Conservation (phyloP, 2,329 filamentous ascomycete genomes). For the Nigrospora oryzae region DNA sequence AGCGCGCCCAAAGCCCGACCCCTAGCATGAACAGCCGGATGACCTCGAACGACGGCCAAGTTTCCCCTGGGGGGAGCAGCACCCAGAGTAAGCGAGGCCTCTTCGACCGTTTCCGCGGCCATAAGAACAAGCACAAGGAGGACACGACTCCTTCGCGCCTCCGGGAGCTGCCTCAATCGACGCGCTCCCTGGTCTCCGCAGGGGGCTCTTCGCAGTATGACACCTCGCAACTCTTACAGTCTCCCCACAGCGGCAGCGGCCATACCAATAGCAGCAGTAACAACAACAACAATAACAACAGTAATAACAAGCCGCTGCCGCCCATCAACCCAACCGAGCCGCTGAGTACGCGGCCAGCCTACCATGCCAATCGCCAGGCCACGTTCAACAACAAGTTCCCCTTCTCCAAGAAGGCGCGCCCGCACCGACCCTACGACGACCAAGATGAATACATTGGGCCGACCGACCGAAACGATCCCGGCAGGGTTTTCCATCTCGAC, state of each 20-base stretch:
- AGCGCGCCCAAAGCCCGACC: conserved; percentile 72
- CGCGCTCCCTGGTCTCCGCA: conserved; percentile 38
- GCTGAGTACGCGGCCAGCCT: not conserved
- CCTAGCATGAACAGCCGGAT: conserved; percentile 61
- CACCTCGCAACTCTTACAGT: conserved; percentile 28
- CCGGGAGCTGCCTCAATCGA: conserved; percentile 41
- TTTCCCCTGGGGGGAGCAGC: conserved; percentile 42
- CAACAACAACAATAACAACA: conserved; percentile 8
- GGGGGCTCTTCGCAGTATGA: conserved; percentile 39
- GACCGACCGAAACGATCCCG: conserved; percentile 49
- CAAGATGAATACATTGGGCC: conserved; percentile 51
- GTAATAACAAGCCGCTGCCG: conserved; percentile 9
- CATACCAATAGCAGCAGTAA: not conserved
- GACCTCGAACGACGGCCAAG: conserved; percentile 43
- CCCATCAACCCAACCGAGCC: not conserved
- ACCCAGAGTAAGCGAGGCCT: conserved; percentile 40
- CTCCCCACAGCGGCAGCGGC: conserved; percentile 18
- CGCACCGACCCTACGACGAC: conserved; percentile 38
- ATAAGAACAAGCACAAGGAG: conserved; percentile 50
- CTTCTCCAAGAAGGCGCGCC: conserved; percentile 48
- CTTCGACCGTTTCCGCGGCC: conserved; percentile 39
- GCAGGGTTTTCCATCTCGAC: conserved; percentile 68
- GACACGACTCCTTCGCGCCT: conserved; percentile 33
- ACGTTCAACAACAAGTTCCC: conserved; percentile 57
- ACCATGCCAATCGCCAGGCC: conserved; percentile 24